phyloP scores from a whole-genome alignment of 192 early-diverging fungal species.

The Umbelopsis ramanniana region DNA sequence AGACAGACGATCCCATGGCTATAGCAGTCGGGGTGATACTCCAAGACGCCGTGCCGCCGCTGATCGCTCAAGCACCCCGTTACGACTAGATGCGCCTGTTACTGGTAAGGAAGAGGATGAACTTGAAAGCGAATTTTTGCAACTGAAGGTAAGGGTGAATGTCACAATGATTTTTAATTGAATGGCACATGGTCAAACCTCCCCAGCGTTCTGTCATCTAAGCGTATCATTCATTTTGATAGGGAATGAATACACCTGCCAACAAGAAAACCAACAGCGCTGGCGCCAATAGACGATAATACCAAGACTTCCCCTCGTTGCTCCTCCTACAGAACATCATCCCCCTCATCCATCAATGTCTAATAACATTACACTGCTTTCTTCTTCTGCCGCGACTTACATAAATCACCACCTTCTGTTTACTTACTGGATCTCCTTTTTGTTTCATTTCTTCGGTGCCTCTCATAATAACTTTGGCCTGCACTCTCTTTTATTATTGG shows the following conservation, averaged over 20 bases:
- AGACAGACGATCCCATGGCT: constrained; percentile 8
- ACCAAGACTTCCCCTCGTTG: background rate
- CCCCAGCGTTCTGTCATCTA: background rate
- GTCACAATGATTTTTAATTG: background rate
- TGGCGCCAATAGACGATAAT: constrained; percentile 23
- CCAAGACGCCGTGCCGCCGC: constrained; percentile 27
- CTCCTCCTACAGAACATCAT: background rate
- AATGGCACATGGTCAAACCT: background rate
- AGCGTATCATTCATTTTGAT: background rate
- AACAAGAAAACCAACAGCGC: constrained; percentile 18
- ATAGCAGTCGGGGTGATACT: constrained; percentile 25
- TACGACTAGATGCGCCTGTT: constrained; percentile 5
- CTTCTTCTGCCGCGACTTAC: background rate
- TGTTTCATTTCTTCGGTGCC: background rate
- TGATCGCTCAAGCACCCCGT: constrained; percentile 26
- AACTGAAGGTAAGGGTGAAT: constrained; percentile 27
- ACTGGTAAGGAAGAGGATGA: constrained; percentile 35
- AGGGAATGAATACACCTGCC: constrained; percentile 16
- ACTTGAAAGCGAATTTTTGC: constrained; percentile 28
- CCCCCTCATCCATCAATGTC: background rate
- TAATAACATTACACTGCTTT: background rate
- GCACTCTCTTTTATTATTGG: background rate
- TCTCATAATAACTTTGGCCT: background rate
- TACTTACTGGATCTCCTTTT: background rate
- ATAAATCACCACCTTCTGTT: background rate